Evolutionary conservation across 371 early-diverging fungal species (phyloP).

Genomic region (Rhizopus sp.): DNA sequence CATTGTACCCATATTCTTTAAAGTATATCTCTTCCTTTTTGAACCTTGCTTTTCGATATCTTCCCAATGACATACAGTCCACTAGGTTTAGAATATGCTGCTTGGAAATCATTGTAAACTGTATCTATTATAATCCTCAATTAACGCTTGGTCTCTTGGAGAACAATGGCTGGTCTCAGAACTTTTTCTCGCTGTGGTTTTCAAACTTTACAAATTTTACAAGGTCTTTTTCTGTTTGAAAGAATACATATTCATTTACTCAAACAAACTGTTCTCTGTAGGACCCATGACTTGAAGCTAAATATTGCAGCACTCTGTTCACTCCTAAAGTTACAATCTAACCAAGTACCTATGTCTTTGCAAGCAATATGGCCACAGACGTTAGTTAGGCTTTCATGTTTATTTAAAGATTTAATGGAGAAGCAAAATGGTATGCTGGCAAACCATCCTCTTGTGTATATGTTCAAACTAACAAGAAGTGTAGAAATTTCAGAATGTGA

Average conservation of each 20-base stretch:
- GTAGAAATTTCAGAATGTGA: conserved; percentile 66
- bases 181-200: conserved; percentile 86
- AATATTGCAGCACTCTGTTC: conserved; percentile 79
- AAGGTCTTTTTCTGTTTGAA: neutral
- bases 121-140: conserved; percentile 82
- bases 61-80: conserved; percentile 63
- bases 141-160: conserved; percentile 78
- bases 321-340: conserved; percentile 71
- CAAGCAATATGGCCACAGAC: conserved; percentile 75
- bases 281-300: conserved; percentile 94
- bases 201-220: conserved; percentile 66
- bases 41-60: conserved; percentile 64
- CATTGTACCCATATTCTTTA: neutral
- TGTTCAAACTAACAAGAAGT: conserved; percentile 66
- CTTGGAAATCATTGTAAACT: conserved; percentile 75
- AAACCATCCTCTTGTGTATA: neutral
- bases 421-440: conserved; percentile 70
- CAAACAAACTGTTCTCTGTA: conserved; percentile 9
- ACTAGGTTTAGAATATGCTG: conserved; percentile 58
- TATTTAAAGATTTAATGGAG: conserved; percentile 72
- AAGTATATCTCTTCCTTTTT: conserved; percentile 62
- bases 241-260: conserved; percentile 20
- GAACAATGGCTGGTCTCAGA: conserved; percentile 70
- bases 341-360: conserved; percentile 69
- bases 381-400: conserved; percentile 47